Conservation (phyloP, 345 rosid genomes). For the Leavenworthia alabamica region DNA sequence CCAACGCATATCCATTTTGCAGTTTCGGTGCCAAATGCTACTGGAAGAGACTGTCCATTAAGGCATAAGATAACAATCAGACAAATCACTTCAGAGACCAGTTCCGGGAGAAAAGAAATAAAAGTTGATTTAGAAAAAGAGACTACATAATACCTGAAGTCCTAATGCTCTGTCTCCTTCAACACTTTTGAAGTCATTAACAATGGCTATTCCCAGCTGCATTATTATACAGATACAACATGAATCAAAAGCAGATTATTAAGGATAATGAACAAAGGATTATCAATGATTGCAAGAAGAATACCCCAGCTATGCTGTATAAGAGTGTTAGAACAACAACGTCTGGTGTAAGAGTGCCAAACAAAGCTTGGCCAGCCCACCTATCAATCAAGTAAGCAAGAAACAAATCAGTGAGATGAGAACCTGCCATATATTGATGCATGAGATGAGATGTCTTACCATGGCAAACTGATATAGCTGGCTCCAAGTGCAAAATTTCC, state of each 20-base stretch:
- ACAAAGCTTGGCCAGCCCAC: conserved; percentile 99
- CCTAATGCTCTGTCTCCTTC: conserved; percentile 98
- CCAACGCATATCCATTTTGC: conserved; percentile 99
- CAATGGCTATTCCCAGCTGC: conserved; percentile 92
- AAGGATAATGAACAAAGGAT: not conserved
- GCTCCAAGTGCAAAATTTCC: conserved; percentile 96
- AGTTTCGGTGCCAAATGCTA: conserved; percentile 93
- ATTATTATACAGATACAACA: conserved; percentile 12
- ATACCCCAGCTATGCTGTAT: conserved; percentile 97
- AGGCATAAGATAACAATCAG: not conserved
- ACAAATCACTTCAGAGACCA: not conserved
- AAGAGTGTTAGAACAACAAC: conserved; percentile 85
- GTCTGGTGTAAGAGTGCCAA: conserved; percentile 92
- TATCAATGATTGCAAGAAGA: conserved; percentile 11
- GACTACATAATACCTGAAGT: conserved; percentile 34
- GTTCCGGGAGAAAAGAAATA: not conserved
- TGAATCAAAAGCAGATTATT: not conserved
- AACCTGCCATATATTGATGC: not conserved
- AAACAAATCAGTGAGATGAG: not conserved
- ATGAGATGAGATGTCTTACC: conserved; percentile 39
- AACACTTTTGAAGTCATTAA: conserved; percentile 92
- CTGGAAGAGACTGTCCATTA: conserved; percentile 67
- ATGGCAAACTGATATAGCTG: conserved; percentile 95
- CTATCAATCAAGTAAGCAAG: conserved; percentile 33
- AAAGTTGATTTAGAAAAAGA: not conserved